Percentiles rank a stretch among this genome's conserved stretches.
Conservation (phyloP, 176 grass and related monocot genomes). For the Coix lacrymajobi region DNA sequence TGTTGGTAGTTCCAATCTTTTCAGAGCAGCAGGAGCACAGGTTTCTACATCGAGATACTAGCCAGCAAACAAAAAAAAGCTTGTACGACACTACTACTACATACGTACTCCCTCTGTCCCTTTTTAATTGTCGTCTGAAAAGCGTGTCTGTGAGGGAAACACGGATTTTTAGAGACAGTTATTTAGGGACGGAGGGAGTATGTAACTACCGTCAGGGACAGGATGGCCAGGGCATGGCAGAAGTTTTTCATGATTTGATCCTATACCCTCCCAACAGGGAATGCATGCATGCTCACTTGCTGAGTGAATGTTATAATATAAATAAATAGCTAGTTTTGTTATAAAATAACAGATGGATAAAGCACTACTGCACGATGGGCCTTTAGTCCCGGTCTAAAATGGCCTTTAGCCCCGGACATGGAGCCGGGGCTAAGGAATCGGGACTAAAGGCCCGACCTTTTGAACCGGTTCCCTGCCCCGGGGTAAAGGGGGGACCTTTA, state of each 20-base stretch:
- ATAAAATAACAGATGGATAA: neutral
- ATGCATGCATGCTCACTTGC: neutral
- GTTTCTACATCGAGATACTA: conserved; percentile 17
- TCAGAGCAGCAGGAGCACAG: conserved; percentile 19
- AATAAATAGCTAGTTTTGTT: neutral
- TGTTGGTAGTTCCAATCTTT: conserved; percentile 40
- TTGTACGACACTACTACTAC: conserved; percentile 24
- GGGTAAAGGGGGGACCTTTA: no score
- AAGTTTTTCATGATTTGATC: conserved; percentile 34
- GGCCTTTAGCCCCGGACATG: no score
- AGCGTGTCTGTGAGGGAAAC: no score
- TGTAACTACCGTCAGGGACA: neutral
- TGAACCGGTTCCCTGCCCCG: no score
- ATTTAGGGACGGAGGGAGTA: no score
- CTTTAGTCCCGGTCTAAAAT: no score
- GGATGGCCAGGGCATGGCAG: conserved; percentile 13
- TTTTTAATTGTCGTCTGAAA: no score
- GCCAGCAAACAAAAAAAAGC: neutral
- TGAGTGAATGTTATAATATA: neutral
- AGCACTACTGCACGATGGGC: no score
- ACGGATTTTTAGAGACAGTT: no score
- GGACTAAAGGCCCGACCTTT: no score
- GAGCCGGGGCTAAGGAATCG: no score
- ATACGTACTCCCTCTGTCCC: no score
- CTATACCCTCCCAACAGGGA: neutral